Evolutionary conservation across 2,329 filamentous ascomycete genomes (phyloP).

Genomic region (Arthrobotrys sinensis): DNA sequence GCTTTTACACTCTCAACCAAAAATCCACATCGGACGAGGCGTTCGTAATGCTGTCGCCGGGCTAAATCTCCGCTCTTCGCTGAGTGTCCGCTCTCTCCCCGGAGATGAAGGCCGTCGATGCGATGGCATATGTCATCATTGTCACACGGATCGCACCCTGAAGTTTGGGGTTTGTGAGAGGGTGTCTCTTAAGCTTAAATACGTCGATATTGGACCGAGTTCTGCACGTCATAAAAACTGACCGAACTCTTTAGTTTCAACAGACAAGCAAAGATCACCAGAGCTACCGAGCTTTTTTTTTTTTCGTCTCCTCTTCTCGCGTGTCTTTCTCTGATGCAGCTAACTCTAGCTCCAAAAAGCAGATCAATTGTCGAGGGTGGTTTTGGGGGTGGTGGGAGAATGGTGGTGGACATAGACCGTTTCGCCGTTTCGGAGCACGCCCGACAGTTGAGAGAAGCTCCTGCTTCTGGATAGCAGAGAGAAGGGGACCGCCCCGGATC

Average conservation of each 20-base stretch:
- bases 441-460: slow-evolving; percentile 30
- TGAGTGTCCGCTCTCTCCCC: slow-evolving; percentile 43
- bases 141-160: neutral
- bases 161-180: neutral
- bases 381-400: slow-evolving; percentile 4
- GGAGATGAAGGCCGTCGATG: slow-evolving; percentile 41
- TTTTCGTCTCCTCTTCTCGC: neutral
- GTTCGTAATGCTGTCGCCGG: neutral
- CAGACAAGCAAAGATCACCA: slow-evolving; percentile 12
- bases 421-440: slow-evolving; percentile 51
- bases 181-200: neutral
- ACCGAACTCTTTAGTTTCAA: neutral
- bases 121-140: neutral
- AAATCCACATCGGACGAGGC: too few relatives aligned
- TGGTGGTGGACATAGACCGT: slow-evolving; percentile 45
- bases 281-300: slow-evolving; percentile 14
- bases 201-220: neutral
- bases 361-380: neutral
- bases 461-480: slow-evolving; percentile 27
- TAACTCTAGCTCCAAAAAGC: neutral
- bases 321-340: neutral
- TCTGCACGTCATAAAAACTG: neutral
- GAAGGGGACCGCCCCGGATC: slow-evolving; percentile 15
- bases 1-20: too few relatives aligned
- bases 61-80: slow-evolving; percentile 47